Evolutionary conservation across 129 eudicot species (phyloP).

Genomic region (Oenanthe sinensis): DNA sequence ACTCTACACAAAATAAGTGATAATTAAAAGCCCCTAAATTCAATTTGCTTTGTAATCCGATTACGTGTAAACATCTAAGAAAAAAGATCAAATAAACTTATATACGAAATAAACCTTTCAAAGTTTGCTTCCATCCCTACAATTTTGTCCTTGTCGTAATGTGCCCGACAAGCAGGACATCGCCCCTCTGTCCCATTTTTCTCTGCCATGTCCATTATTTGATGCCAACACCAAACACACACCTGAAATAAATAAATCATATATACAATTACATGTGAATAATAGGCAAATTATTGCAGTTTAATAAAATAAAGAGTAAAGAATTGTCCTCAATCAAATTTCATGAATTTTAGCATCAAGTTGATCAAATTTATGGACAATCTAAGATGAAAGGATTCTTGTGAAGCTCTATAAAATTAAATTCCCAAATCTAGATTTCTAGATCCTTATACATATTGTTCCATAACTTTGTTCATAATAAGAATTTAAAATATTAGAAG

Average conservation of each 20-base stretch:
- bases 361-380: neutral
- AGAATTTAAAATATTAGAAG: neutral
- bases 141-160: conserved; percentile 69
- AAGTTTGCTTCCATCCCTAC: conserved; percentile 66
- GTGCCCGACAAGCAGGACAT: conserved; percentile 82
- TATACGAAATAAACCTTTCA: conserved; percentile 36
- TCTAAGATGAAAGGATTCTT: neutral
- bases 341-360: neutral
- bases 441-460: neutral
- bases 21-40: conserved; percentile 8
- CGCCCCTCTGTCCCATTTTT: conserved; percentile 77
- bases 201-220: conserved; percentile 93
- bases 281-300: neutral
- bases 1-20: conserved; percentile 37
- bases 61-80: neutral
- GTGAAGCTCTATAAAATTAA: neutral
- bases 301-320: neutral
- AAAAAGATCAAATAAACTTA: conserved; percentile 7
- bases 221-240: conserved; percentile 96
- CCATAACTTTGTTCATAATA: neutral
- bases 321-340: neutral
- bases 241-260: conserved; percentile 33
- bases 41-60: neutral
- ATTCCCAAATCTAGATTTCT: neutral
- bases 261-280: neutral